These are phyloP conservation scores for Uncinocarpus reesii DNA, from an alignment of 2,329 filamentous ascomycete genomes.

Conservation along the genomic window DNA sequence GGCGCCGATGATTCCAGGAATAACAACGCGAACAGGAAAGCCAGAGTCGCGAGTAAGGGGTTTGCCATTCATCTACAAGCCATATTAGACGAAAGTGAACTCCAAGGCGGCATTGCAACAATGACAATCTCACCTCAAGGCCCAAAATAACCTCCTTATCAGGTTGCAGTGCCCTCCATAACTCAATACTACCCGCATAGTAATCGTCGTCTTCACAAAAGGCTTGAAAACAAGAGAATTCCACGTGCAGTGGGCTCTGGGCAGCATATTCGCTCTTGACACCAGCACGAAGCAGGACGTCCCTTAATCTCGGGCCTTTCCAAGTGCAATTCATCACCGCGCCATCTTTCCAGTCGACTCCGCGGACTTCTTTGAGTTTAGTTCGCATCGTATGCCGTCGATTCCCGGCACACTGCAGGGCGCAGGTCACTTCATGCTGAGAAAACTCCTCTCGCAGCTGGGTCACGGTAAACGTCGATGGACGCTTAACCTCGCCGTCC, in stretches of 20 bases:
- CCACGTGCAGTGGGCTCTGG: conserved; percentile 38
- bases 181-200: conserved; percentile 48
- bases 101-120: too few species aligned
- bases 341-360: conserved; percentile 51
- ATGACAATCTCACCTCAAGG: conserved; percentile 31
- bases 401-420: conserved; percentile 52
- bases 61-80: conserved; percentile 40
- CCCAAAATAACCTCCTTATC: conserved; percentile 42
- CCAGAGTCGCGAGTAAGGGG: conserved; percentile 42
- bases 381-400: conserved; percentile 52
- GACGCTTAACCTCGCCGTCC: conserved; percentile 40
- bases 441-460: conserved; percentile 41
- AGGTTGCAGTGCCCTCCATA: conserved; percentile 36
- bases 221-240: conserved; percentile 46
- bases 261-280: conserved; percentile 24
- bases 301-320: conserved; percentile 44
- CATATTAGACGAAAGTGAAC: too few species aligned
- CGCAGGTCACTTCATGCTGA: conserved; percentile 48
- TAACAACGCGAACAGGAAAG: conserved; percentile 43
- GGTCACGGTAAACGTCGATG: conserved; percentile 38
- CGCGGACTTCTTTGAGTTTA: conserved; percentile 47
- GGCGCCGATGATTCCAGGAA: conserved; percentile 46
- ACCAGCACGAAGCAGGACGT: conserved; percentile 42
- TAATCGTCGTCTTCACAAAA: conserved; percentile 48
- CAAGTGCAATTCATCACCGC: conserved; percentile 53